Conservation (phyloP, 768 basidiomycete species). For the Tremella fuciformis region DNA sequence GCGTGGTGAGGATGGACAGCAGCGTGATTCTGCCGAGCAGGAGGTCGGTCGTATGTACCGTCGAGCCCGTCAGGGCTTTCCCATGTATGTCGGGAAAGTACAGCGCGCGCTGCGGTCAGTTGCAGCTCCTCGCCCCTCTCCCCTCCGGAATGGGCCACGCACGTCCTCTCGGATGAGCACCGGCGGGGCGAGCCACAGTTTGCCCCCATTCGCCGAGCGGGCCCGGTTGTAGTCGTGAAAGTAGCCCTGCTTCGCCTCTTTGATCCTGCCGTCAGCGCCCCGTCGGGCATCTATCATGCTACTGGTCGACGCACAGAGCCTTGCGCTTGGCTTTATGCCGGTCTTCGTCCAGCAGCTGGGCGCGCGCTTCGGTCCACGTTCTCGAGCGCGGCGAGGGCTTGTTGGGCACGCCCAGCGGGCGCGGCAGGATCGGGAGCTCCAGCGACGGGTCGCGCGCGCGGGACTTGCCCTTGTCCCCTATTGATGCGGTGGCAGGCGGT, state of each 20-base stretch:
- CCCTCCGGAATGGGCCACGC: constrained; percentile 41
- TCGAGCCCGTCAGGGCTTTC: constrained; percentile 60
- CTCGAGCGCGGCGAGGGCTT: constrained; percentile 63
- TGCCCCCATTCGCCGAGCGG: constrained; percentile 72
- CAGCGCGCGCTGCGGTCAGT: constrained; percentile 67
- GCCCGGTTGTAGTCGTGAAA: constrained; percentile 82
- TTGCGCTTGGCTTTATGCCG: constrained; percentile 65
- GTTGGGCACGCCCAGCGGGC: constrained; percentile 74
- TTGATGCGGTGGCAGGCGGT: background rate
- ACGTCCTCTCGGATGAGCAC: constrained; percentile 89
- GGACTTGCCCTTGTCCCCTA: constrained; percentile 4
- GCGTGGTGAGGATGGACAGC: constrained; percentile 76
- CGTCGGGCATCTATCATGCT: background rate
- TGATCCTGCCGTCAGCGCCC: constrained; percentile 54
- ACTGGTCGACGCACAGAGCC: constrained; percentile 49
- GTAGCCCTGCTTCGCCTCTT: constrained; percentile 73
- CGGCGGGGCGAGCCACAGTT: constrained; percentile 88
- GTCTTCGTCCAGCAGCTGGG: constrained; percentile 70
- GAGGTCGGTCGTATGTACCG: constrained; percentile 72
- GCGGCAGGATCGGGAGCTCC: constrained; percentile 39
- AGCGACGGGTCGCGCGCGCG: background rate
- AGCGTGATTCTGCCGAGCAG: constrained; percentile 73
- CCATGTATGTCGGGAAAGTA: constrained; percentile 87
- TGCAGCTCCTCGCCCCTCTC: background rate
- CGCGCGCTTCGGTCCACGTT: constrained; percentile 63